Evolutionary conservation across 345 rosid species (phyloP).

Genomic region (Jatropha curcas): DNA sequence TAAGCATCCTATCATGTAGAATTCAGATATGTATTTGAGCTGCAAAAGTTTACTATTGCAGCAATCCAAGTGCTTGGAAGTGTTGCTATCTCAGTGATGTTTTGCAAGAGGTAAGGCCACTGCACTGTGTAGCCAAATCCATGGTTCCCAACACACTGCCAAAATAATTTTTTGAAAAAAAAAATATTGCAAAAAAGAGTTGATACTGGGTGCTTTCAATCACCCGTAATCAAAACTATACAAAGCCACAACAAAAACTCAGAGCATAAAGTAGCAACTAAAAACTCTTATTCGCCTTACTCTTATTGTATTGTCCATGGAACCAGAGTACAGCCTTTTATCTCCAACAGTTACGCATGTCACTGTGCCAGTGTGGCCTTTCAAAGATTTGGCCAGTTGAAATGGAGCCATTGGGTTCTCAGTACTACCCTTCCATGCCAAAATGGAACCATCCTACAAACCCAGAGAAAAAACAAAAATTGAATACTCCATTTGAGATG

Average conservation of each 20-base stretch:
- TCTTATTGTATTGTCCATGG: conserved; percentile 49
- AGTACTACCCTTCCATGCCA: conserved; percentile 46
- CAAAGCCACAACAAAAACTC: too few species aligned
- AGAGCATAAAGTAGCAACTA: too few species aligned
- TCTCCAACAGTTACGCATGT: conserved; percentile 40
- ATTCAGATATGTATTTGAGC: too few species aligned
- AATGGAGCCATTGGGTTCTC: conserved; percentile 41
- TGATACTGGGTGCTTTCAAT: neutral
- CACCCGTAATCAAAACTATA: neutral
- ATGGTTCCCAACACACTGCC: neutral
- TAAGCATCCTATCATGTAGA: too few species aligned
- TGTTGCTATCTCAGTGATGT: too few species aligned
- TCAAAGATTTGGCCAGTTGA: conserved; percentile 29
- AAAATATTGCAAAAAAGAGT: neutral
- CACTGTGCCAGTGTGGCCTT: conserved; percentile 42
- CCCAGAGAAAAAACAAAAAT: neutral
- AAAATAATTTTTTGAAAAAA: neutral
- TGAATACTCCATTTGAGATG: neutral
- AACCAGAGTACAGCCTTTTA: conserved; percentile 45
- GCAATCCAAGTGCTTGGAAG: too few species aligned
- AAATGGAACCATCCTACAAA: conserved; percentile 49
- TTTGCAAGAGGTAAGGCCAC: too few species aligned
- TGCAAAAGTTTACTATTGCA: too few species aligned
- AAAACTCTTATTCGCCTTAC: conserved; percentile 23
- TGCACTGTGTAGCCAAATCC: too few species aligned